These are phyloP conservation scores for Clitopilus passeckerianus DNA, from an alignment of 768 basidiomycete genomes.

Conservation along the genomic window DNA sequence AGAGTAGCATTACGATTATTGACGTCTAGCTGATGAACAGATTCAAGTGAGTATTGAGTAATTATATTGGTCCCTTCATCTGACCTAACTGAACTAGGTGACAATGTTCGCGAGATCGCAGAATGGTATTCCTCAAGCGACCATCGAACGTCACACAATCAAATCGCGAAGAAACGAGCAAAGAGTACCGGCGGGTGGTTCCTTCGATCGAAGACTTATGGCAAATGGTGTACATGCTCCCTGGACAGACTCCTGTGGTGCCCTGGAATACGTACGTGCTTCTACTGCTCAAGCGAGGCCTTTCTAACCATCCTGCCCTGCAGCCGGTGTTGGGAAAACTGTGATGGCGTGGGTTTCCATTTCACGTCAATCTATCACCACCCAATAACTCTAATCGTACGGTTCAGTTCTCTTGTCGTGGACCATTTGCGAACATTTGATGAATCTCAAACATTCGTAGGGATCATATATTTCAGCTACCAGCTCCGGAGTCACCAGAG, in stretches of 20 bases:
- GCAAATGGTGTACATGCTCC: neutral
- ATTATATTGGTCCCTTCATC: no score
- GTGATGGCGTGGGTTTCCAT: neutral
- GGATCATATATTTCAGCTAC: neutral
- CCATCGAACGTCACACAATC: neutral
- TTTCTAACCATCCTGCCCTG: neutral
- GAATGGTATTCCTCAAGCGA: neutral
- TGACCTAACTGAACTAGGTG: no score
- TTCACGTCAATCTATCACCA: neutral
- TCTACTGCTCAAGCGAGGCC: neutral
- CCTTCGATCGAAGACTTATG: neutral
- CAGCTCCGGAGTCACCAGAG: neutral
- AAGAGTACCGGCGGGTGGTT: neutral
- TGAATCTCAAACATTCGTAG: neutral
- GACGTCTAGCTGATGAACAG: no score
- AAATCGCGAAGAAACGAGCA: neutral
- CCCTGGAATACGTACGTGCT: neutral
- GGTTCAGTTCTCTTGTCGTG: neutral
- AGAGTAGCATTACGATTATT: no score
- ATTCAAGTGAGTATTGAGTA: no score
- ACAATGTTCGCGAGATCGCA: neutral
- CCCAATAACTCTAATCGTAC: neutral
- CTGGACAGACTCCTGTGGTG: neutral
- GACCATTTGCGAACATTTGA: neutral
- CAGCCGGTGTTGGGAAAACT: neutral